A percentile compares a stretch with the other conserved stretches of the same genome.
These are phyloP conservation scores for Echium plantagineum DNA, from an alignment of 257 asterid genomes.

Conservation along the genomic window DNA sequence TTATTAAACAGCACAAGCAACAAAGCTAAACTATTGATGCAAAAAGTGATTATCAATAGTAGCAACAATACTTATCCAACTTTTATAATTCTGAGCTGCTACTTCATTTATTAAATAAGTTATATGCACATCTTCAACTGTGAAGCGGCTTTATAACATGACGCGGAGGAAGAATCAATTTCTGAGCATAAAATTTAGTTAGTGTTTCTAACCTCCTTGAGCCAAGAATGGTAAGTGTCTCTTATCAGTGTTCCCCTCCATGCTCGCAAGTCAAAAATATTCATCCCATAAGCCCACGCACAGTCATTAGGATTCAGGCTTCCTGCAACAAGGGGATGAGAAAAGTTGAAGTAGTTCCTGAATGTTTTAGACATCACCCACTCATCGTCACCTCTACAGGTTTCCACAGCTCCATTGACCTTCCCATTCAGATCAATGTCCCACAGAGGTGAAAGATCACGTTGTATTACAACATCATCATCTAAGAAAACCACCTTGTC, in stretches of 20 bases:
- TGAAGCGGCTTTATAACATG: too few relatives aligned
- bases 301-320: slow-evolving; percentile 82
- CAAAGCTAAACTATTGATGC: too few relatives aligned
- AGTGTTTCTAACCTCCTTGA: slow-evolving; percentile 55
- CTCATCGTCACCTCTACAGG: slow-evolving; percentile 93
- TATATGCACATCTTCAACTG: too few relatives aligned
- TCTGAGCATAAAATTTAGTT: neutral
- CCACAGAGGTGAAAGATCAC: slow-evolving; percentile 88
- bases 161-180: neutral
- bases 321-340: slow-evolving; percentile 73
- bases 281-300: slow-evolving; percentile 99
- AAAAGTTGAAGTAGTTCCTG: slow-evolving; percentile 89
- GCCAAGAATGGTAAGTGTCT: slow-evolving; percentile 88
- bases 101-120: too few relatives aligned
- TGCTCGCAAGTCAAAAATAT: slow-evolving; percentile 67
- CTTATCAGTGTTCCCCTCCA: slow-evolving; percentile 79
- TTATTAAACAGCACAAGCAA: too few relatives aligned
- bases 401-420: slow-evolving; percentile 98
- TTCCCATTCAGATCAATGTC: slow-evolving; percentile 76
- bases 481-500: slow-evolving; percentile 96
- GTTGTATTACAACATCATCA: slow-evolving; percentile 91
- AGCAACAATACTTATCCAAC: too few relatives aligned
- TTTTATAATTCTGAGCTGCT: too few relatives aligned
- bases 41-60: too few relatives aligned
- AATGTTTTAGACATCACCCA: slow-evolving; percentile 97